Conservation (phyloP, 495 filamentous ascomycete genomes). For the Talaromyces liani region DNA sequence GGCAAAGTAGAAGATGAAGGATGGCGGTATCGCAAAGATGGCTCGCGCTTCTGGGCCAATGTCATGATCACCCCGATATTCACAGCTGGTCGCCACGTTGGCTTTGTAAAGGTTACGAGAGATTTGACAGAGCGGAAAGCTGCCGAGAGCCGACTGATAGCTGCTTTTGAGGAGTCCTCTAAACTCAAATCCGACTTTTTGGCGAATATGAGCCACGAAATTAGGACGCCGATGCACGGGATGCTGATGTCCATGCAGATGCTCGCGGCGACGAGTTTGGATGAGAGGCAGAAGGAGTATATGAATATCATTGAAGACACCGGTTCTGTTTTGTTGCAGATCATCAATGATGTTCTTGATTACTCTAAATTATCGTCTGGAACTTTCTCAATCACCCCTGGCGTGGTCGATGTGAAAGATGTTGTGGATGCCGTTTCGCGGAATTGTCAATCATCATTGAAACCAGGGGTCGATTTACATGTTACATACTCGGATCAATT, state of each 20-base stretch:
- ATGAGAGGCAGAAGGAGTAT: slow-evolving; percentile 63
- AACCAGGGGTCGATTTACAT: slow-evolving; percentile 50
- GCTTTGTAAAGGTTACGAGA: slow-evolving; percentile 59
- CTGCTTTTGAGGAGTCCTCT: slow-evolving; percentile 58
- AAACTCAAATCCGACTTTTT: slow-evolving; percentile 61
- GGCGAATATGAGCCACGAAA: slow-evolving; percentile 85
- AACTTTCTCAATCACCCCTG: slow-evolving; percentile 66
- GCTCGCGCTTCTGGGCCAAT: slow-evolving; percentile 58
- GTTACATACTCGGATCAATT: slow-evolving; percentile 42
- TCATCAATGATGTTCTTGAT: slow-evolving; percentile 87
- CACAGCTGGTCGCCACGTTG: slow-evolving; percentile 48
- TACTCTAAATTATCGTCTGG: slow-evolving; percentile 84
- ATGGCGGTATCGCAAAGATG: slow-evolving; percentile 59
- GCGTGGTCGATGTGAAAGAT: slow-evolving; percentile 59
- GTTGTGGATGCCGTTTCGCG: slow-evolving; percentile 48
- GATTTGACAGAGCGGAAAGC: slow-evolving; percentile 56
- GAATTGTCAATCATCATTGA: slow-evolving; percentile 44
- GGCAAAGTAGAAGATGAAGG: slow-evolving; percentile 58
- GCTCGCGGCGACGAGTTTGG: slow-evolving; percentile 57
- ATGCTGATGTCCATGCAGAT: slow-evolving; percentile 69
- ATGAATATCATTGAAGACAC: slow-evolving; percentile 75
- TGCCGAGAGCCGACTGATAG: slow-evolving; percentile 48
- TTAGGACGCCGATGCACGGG: slow-evolving; percentile 74
- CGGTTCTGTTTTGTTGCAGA: slow-evolving; percentile 70
- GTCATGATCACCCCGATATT: slow-evolving; percentile 58